Conservation (phyloP, 1,284 basidiomycete genomes). For the Pseudozyma sp. region DNA sequence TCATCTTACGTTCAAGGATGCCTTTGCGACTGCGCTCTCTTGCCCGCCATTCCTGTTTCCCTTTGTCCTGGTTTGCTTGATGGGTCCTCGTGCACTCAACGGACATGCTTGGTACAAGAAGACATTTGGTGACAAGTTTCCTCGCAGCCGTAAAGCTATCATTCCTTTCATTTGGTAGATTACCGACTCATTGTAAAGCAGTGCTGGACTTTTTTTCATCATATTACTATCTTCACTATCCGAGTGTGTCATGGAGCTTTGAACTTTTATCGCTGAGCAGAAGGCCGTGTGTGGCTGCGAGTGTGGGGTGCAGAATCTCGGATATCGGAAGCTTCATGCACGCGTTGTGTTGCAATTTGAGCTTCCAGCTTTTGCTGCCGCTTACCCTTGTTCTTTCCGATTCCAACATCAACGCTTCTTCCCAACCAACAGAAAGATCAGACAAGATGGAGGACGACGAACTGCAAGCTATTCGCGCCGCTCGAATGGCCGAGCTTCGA, state of each 20-base stretch:
- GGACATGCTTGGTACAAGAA: constrained; percentile 84
- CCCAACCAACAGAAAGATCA: neutral
- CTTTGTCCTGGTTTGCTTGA: constrained; percentile 77
- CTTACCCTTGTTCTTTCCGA: neutral
- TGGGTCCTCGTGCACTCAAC: constrained; percentile 82
- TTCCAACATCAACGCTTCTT: constrained; percentile 12
- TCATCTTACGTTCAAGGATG: constrained; percentile 29
- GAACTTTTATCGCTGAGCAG: no score
- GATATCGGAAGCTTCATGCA: constrained; percentile 4
- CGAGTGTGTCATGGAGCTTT: neutral
- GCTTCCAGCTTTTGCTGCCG: neutral
- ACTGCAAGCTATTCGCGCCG: constrained; percentile 67
- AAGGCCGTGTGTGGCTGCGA: neutral
- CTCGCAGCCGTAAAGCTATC: constrained; percentile 75
- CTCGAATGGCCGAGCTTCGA: constrained; percentile 65
- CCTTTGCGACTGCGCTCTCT: constrained; percentile 37
- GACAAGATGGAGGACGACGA: constrained; percentile 67
- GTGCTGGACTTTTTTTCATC: neutral
- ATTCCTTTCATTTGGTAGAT: constrained; percentile 76
- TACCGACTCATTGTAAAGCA: neutral
- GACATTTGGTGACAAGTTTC: constrained; percentile 77
- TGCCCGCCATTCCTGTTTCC: constrained; percentile 73
- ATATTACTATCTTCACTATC: no score
- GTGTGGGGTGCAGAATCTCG: neutral
- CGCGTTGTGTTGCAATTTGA: neutral